Evolutionary conservation across 495 filamentous ascomycete species (phyloP), one percentile per base, ranked within the genome.

Genomic region (Penicillium macrosclerotiorum): DNA sequence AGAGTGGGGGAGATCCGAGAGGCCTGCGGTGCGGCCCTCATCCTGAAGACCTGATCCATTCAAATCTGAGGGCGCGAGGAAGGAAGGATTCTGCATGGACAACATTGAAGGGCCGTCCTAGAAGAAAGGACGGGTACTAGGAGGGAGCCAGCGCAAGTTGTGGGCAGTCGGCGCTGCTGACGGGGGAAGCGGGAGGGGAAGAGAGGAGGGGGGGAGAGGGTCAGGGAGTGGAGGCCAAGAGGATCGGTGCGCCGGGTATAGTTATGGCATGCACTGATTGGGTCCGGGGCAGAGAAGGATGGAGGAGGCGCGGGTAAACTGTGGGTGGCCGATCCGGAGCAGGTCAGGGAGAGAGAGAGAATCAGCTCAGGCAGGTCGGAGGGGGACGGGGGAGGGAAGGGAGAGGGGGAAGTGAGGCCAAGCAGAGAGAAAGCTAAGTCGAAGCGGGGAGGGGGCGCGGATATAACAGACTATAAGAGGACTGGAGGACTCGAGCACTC

Each of bases 11-110:
- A 41, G 52, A 29, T 63, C 52, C 25, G 64, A 49, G 24, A 56
- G 42, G 40, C 13, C 48, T 37, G 46, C 57, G 34, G 39, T n/a
- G 32, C 47, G 47, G 30, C 33, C 29, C 29, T 51, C 42, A 27
- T 49, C 42, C 30, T 48, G 42, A 30, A 51, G 44, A 27, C 39
- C 52, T 17, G 54, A 45, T 30, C 50, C 51, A 40, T 45, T 49
- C 16, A 55, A 51, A 36, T 40, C 41, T 23, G 33, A 38, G 37
- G 46, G 58, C 16, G 46, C 26, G 51, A 62, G 55, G 32, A 50
- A 54, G 14, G 51, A 23, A 34, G 60, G 51, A 26, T 65, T 65
- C 53, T 73, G 68, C 69, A 72, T 73, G 60, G 68, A 71, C 64
- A 73, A 65, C 68, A 75, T 72, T 64, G 60, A 56, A 59, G 30